Evolutionary conservation across 148 eudicot genomes (phyloP), one percentile per base, ranked within the genome.

Genomic region (Beta vulgaris): DNA sequence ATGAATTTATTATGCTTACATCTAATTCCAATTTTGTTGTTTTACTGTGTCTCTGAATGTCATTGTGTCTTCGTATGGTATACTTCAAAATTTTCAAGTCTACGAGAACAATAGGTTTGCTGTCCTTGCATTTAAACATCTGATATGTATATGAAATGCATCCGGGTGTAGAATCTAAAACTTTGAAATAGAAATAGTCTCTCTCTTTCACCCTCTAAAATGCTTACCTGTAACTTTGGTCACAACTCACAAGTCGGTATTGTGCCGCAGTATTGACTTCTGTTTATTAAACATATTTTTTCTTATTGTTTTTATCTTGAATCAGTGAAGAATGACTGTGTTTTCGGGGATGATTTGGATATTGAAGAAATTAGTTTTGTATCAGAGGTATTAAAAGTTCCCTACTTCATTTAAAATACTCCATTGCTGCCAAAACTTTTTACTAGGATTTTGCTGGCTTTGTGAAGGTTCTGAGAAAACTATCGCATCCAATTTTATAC

Each of bases 261-360:
- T 54, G 39, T 9, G 34, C 26, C n/a, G 28, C 9, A 14, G 74
- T 32, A n/a, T 25, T 54, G 37, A 23, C 62, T 35, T 35, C 1
- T 18, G 2, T 15, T 12, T 60, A 32, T 18, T 62, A 48, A 9
- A 1, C 29, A 44, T 73, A 61, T 21, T 35, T 64, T 46, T 63
- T 18, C 35, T 75, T 65, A 16, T 12, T 65, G 39, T 69, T 71
- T 48, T 62, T 77, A 14, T 73, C 78, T 59, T 73, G 46, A 60
- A 79, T 75, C 89, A 96, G 99, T 96, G 85, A 96, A 96, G 79
- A 82, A 91, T 78, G 99, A 96, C 78, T 96, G 99, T 85, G 92
- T 96, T 72, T 96, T 96, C 76, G 99, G 99, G 14, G 89, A 87
- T 34, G 99, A 96, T 80, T 87, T 91, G 79, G 85, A 91, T 74